Evolutionary conservation across 208 protist species (phyloP).

Genomic region (Crithidia expoeki): DNA sequence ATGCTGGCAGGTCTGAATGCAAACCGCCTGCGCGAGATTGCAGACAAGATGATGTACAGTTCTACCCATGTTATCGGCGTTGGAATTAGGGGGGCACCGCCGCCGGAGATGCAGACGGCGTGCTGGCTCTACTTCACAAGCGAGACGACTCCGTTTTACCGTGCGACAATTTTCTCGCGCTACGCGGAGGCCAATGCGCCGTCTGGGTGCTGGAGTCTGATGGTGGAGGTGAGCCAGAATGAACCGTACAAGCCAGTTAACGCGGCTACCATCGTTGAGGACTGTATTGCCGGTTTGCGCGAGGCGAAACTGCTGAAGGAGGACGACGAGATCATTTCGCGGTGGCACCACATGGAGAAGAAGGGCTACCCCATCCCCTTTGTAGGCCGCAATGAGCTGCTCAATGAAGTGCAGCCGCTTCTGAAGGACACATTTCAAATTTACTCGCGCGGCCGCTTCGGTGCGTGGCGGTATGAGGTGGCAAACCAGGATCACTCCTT

Average conservation of each 20-base stretch:
- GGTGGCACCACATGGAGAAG: conserved; percentile 54
- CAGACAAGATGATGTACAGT: conserved; percentile 47
- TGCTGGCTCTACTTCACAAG: conserved; percentile 87
- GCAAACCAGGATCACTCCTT: conserved; percentile 73
- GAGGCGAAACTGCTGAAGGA: conserved; percentile 39
- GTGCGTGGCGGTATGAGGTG: conserved; percentile 77
- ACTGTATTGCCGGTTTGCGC: conserved; percentile 51
- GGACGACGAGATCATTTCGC: conserved; percentile 56
- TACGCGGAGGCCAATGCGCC: conserved; percentile 68
- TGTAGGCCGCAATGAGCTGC: conserved; percentile 58
- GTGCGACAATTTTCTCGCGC: conserved; percentile 78
- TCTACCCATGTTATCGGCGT: conserved; percentile 76
- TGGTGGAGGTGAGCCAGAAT: conserved; percentile 69
- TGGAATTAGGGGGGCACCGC: conserved; percentile 55
- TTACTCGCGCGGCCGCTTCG: conserved; percentile 72
- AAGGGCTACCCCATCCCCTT: conserved; percentile 81
- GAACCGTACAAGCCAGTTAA: conserved; percentile 34
- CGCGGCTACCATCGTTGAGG: conserved; percentile 42
- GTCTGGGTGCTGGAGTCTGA: conserved; percentile 62
- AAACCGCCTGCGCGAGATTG: conserved; percentile 37
- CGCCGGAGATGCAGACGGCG: conserved; percentile 48
- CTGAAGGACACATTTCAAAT: conserved; percentile 48
- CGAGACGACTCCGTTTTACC: conserved; percentile 72
- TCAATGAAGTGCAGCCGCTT: conserved; percentile 42
- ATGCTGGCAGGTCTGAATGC: conserved; percentile 11